These are phyloP conservation scores for Erythrophleum ivorense DNA, from an alignment of 331 rosid genomes.

Conservation along the genomic window DNA sequence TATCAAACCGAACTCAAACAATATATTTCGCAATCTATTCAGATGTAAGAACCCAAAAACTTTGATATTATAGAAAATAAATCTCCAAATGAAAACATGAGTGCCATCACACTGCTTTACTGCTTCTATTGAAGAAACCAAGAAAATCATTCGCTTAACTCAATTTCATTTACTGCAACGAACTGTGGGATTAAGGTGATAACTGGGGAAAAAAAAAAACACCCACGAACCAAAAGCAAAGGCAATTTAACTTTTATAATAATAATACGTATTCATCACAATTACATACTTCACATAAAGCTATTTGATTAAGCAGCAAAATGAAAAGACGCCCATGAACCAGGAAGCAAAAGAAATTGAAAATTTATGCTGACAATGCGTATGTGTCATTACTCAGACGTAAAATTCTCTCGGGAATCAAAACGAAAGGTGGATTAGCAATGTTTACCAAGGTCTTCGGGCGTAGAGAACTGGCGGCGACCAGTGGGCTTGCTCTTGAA, in stretches of 20 bases:
- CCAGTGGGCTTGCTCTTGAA: slow-evolving; percentile 66
- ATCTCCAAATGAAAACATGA: not conserved
- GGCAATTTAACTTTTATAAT: not conserved
- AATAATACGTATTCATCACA: not conserved
- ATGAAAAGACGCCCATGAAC: not conserved
- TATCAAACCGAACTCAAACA: slow-evolving; percentile 17
- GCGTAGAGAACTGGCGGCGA: slow-evolving; percentile 61
- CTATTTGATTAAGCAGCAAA: not conserved
- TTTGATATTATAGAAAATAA: not conserved
- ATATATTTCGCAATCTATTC: slow-evolving; percentile 14
- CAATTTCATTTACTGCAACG: slow-evolving; percentile 12
- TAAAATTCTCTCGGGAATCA: not conserved
- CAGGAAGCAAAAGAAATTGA: not conserved
- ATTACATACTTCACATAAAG: not conserved
- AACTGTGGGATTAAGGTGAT: not conserved
- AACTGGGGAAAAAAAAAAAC: not conserved
- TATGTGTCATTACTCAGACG: not conserved
- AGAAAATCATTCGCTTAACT: not conserved
- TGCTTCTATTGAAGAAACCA: not conserved
- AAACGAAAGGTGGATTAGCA: slow-evolving; percentile 21
- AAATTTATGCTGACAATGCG: not conserved
- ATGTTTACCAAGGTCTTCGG: slow-evolving; percentile 51
- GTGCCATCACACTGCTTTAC: not conserved
- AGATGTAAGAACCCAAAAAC: slow-evolving; percentile 31
- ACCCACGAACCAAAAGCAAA: not conserved